Percentiles rank a stretch among this genome's conserved stretches.
These are phyloP conservation scores for Dujonia santamariae DNA, from an alignment of 1,139 yeast genomes.

Conservation along the genomic window DNA sequence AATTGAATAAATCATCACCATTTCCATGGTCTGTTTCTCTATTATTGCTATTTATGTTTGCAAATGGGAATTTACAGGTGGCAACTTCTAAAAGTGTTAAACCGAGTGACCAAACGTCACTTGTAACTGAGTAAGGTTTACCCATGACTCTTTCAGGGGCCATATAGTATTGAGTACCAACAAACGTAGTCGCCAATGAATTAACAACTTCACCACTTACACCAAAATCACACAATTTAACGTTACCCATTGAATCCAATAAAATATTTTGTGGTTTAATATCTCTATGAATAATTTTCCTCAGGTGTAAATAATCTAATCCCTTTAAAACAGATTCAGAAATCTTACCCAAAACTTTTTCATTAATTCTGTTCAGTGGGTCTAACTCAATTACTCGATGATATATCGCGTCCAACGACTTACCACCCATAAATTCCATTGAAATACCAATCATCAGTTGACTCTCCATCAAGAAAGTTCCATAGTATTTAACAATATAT, in stretches of 20 bases:
- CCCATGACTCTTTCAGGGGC: slow-evolving; percentile 97
- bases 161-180: slow-evolving; percentile 97
- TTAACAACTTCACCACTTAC: slow-evolving; percentile 96
- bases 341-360: slow-evolving; percentile 84
- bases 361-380: slow-evolving; percentile 84
- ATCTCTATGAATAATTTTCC: slow-evolving; percentile 86
- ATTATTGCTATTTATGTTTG: no score
- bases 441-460: slow-evolving; percentile 81
- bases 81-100: slow-evolving; percentile 90
- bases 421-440: slow-evolving; percentile 97
- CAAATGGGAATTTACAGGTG: slow-evolving; percentile 75
- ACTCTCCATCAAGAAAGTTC: slow-evolving; percentile 78
- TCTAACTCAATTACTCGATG: slow-evolving; percentile 54
- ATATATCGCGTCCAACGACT: slow-evolving; percentile 87
- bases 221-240: slow-evolving; percentile 96
- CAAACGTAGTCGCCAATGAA: slow-evolving; percentile 91
- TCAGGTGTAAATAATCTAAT: slow-evolving; percentile 80
- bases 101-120: slow-evolving; percentile 97
- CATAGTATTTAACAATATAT: slow-evolving; percentile 86
- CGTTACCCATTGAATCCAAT: slow-evolving; percentile 70
- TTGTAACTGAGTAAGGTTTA: slow-evolving; percentile 88
- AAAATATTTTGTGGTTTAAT: slow-evolving; percentile 91
- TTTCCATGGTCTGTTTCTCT: slow-evolving; percentile 27
- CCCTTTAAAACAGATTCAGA: slow-evolving; percentile 86
- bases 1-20: slow-evolving; percentile 38